These are phyloP conservation scores for Cucurbita pepo DNA, from an alignment of 306 rosid species.

Conservation along the genomic window DNA sequence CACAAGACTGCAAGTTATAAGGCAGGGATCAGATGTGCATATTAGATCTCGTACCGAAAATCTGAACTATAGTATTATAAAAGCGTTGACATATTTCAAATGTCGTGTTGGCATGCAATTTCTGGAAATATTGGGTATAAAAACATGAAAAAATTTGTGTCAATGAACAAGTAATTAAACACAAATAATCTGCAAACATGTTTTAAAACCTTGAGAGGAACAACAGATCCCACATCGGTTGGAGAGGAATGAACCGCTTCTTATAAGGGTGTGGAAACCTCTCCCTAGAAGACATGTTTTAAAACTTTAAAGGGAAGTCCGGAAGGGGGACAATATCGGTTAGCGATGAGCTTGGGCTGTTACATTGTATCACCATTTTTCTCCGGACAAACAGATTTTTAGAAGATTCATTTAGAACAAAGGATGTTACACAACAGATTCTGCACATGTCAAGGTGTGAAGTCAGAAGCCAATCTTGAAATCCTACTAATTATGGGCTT, in stretches of 20 bases:
- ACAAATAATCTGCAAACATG: not conserved
- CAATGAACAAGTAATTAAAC: not conserved
- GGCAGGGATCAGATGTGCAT: constrained; percentile 14
- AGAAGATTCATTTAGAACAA: not conserved
- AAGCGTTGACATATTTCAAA: not conserved
- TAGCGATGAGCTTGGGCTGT: too few species aligned
- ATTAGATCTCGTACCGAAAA: not conserved
- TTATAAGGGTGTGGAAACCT: too few species aligned
- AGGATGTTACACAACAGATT: not conserved
- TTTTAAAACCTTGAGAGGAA: too few species aligned
- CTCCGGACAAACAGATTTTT: not conserved
- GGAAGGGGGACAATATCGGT: too few species aligned
- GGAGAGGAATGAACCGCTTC: too few species aligned
- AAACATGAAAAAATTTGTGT: not conserved
- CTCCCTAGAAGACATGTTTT: too few species aligned
- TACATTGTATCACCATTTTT: not conserved
- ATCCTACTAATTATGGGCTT: not conserved
- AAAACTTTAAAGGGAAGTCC: too few species aligned
- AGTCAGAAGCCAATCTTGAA: not conserved
- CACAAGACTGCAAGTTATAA: constrained; percentile 60
- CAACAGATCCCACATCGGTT: too few species aligned
- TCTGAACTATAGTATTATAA: not conserved
- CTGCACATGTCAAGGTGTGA: not conserved
- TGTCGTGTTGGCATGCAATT: not conserved
- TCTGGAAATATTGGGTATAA: not conserved